Evolutionary conservation across 2,329 filamentous ascomycete species (phyloP), one percentile per base, ranked within the genome.

Genomic region (Fusarium multiceps): DNA sequence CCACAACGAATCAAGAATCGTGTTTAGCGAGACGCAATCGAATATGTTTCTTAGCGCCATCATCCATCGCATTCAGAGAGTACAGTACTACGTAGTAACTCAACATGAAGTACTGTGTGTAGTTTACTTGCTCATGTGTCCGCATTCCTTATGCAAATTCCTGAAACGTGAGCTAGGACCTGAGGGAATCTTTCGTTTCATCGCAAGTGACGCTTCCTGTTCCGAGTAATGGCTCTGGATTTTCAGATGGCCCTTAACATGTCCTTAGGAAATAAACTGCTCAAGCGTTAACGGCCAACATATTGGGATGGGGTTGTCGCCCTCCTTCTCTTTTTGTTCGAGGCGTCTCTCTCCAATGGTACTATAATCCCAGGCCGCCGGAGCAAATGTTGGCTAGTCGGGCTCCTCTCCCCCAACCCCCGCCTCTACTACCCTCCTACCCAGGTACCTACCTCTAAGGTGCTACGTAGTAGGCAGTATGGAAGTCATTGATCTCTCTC

Each of bases 221-320:
- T n/a, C 20, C 45, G 45, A 71, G 68, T 66, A 68, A 71, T 71
- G 55, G 20, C 34, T 40, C 41, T 23, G 34, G 59, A 58, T 34
- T 45, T 41, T 47, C 9, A 6, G 18, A 48, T 65, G 55, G 30
- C 53, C 62, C 30, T 66, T 56, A 13, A 53, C 48, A 53, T 40
- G 18, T 28, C 32, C 18, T 14, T n/a, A 14, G 34, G 23, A 42
- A 42, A 53, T 41, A 32, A 41, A 56, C 42, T 42, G 49, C 45
- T 27, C n/a, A 32, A 43, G 21, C 40, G 64, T 55, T 23, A 20
- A 27, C 21, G 45, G 25, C 54, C 40, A 27, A 30, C 23, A 64
- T 43, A 60, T 43, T 13, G 16, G 23, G 32, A 41, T 27, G 49
- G 21, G 14, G 49, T 23, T 59, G 53, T 54, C 37, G 34, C 43